Percentiles rank a stretch among this genome's conserved stretches.
phyloP scores from a whole-genome alignment of 1,284 basidiomycete species.

The Leccinum subspadiceum region DNA sequence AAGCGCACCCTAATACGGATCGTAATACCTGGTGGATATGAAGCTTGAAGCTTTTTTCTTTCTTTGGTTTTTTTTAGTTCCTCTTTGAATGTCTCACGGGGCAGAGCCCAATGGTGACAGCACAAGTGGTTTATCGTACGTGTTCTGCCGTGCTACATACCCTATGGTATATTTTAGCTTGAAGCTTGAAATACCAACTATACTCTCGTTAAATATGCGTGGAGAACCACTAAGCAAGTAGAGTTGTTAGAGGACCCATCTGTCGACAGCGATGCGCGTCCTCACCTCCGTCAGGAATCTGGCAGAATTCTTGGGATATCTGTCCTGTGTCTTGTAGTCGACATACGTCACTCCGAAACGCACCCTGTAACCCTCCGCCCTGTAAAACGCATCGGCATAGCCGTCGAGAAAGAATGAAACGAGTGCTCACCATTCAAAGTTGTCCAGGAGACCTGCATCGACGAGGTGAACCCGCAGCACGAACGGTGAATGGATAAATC shows the following conservation, averaged over 20 bases:
- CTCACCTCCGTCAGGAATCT: conserved; percentile 48
- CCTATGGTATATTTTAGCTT: background rate
- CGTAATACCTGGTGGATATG: background rate
- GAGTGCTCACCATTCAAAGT: conserved; percentile 6
- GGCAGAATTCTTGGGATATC: conserved; percentile 68
- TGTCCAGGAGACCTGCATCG: conserved; percentile 8
- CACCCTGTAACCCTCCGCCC: conserved; percentile 66
- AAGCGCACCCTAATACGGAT: background rate
- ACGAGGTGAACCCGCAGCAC: background rate
- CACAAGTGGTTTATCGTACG: background rate
- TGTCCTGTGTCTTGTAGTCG: conserved; percentile 67
- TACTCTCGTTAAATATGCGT: background rate
- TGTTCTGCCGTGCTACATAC: background rate
- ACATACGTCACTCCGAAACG: conserved; percentile 69
- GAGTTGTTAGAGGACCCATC: background rate
- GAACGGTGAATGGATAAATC: background rate
- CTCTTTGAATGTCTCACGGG: background rate
- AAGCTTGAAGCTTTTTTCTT: background rate
- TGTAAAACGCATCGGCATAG: background rate
- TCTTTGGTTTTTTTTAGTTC: background rate
- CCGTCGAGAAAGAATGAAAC: background rate
- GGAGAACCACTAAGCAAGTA: conserved; percentile 3
- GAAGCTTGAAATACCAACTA: background rate
- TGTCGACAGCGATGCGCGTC: background rate
- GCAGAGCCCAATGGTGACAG: background rate